These are phyloP conservation scores for Kwoniella heveanensis DNA, from an alignment of 768 basidiomycete genomes.

Conservation along the genomic window DNA sequence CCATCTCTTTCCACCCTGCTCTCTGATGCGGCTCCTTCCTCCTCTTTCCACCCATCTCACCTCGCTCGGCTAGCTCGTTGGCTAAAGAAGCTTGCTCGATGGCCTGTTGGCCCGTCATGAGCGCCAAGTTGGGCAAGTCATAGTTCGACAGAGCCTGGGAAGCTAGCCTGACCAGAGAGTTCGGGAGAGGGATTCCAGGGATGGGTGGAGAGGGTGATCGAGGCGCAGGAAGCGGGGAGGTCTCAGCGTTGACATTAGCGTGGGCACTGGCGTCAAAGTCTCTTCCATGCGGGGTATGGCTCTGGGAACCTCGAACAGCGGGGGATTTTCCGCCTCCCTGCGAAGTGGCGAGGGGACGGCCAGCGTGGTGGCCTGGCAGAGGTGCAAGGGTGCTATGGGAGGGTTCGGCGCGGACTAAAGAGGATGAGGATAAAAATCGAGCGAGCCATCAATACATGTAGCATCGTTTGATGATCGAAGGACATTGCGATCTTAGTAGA, in stretches of 20 bases:
- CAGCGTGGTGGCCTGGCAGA: slow-evolving; percentile 3
- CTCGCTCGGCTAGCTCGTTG: slow-evolving; percentile 15
- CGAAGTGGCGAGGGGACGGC: background rate
- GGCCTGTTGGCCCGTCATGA: slow-evolving; percentile 5
- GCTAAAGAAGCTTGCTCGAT: slow-evolving; percentile 7
- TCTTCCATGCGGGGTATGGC: background rate
- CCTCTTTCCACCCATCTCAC: slow-evolving; percentile 51
- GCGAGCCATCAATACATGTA: background rate
- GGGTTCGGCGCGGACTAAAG: slow-evolving; percentile 10
- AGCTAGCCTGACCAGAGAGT: slow-evolving; percentile 10
- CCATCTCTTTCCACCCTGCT: slow-evolving; percentile 51
- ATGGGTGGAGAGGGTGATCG: slow-evolving; percentile 9
- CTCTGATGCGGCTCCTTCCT: slow-evolving; percentile 41
- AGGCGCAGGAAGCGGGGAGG: background rate
- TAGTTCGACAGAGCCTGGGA: slow-evolving; percentile 1
- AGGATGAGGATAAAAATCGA: too few relatives aligned
- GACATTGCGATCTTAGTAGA: too few relatives aligned
- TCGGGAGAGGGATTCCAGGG: slow-evolving; percentile 12
- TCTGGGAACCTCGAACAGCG: background rate
- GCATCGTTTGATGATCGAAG: too few relatives aligned
- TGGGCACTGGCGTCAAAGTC: background rate
- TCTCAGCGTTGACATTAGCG: background rate
- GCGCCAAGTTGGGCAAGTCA: background rate
- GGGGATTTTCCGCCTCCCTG: background rate
- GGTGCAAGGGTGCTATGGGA: background rate